Percentiles rank a stretch among this genome's conserved stretches.
These are phyloP conservation scores for Bathelium albidoporum DNA, from an alignment of 495 filamentous ascomycete genomes.

Conservation along the genomic window DNA sequence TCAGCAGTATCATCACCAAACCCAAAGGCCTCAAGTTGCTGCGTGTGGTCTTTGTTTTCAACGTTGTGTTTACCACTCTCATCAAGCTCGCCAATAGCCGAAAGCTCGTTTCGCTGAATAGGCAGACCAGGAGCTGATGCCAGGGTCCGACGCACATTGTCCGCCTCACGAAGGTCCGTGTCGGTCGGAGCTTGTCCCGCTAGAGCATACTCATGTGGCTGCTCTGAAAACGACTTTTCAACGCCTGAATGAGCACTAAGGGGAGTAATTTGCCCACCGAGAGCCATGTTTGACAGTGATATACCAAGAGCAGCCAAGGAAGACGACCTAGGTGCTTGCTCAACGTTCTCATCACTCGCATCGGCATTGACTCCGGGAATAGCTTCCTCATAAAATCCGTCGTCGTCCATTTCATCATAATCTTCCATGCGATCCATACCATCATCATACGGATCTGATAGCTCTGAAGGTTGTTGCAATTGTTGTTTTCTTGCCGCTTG, in stretches of 20 bases:
- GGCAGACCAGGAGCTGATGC: background rate
- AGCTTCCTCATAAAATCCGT: constrained; percentile 62
- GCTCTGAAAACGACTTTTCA: background rate
- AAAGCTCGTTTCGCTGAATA: background rate
- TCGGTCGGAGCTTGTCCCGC: too few species aligned
- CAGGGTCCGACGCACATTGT: background rate
- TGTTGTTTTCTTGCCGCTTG: constrained; percentile 48
- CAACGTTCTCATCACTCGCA: constrained; percentile 36
- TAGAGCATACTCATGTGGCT: background rate
- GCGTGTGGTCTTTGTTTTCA: background rate
- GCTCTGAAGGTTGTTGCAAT: constrained; percentile 34
- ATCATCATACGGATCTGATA: constrained; percentile 35
- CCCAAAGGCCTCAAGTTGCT: background rate
- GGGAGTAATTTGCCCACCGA: background rate
- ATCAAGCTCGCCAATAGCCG: too few species aligned
- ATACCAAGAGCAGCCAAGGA: background rate
- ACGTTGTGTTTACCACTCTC: background rate
- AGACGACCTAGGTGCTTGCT: background rate
- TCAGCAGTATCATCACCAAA: constrained; percentile 11
- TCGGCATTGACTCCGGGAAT: constrained; percentile 70
- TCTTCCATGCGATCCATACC: constrained; percentile 21
- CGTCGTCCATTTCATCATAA: constrained; percentile 49
- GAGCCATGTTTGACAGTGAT: background rate
- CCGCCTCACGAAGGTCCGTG: background rate
- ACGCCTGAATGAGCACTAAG: background rate